phyloP scores from a whole-genome alignment of 768 basidiomycete genomes.

The Crucibulum laeve region DNA sequence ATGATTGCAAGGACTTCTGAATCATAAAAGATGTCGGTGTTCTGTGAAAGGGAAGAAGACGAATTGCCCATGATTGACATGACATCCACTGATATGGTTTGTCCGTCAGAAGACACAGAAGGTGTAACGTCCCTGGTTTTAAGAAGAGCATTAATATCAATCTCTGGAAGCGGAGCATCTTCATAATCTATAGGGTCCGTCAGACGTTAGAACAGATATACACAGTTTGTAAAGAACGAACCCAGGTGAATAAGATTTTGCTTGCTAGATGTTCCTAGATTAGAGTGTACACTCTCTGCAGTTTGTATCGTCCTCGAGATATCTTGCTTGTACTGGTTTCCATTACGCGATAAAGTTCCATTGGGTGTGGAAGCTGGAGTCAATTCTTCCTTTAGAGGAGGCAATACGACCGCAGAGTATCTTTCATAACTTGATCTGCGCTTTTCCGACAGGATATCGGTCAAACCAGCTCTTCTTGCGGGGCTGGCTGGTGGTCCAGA shows the following conservation, averaged over 20 bases:
- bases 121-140: slow-evolving; percentile 15
- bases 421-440: slow-evolving; percentile 66
- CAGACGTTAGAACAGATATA: not conserved
- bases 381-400: slow-evolving; percentile 63
- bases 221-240: not conserved
- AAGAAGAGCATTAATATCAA: slow-evolving; percentile 48
- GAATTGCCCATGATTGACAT: slow-evolving; percentile 52
- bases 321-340: not conserved
- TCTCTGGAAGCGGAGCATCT: slow-evolving; percentile 35
- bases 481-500: too few species aligned
- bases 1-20: slow-evolving; percentile 65
- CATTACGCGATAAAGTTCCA: slow-evolving; percentile 41
- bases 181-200: slow-evolving; percentile 19
- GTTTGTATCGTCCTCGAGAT: not conserved
- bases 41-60: slow-evolving; percentile 38
- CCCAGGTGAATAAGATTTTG: not conserved
- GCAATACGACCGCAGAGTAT: slow-evolving; percentile 58
- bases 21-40: slow-evolving; percentile 65
- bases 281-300: not conserved
- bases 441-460: slow-evolving; percentile 36
- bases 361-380: slow-evolving; percentile 55
- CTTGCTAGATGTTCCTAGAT: too few species aligned
- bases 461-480: not conserved
- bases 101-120: slow-evolving; percentile 26
- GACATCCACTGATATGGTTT: slow-evolving; percentile 72